These are phyloP conservation scores for Moringa oleifera DNA, from an alignment of 345 rosid species.

Conservation along the genomic window DNA sequence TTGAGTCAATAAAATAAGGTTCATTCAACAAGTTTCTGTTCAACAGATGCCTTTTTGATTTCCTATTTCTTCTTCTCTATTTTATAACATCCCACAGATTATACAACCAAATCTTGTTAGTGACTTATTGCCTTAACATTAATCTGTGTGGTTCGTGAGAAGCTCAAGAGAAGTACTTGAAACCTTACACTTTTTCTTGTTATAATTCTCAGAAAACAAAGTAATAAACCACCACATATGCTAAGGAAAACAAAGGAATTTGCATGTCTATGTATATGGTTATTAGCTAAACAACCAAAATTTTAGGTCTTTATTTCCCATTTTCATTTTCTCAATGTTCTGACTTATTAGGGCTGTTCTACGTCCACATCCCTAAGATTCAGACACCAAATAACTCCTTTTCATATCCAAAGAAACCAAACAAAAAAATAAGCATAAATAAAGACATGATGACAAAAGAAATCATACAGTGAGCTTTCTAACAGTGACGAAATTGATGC, in stretches of 20 bases:
- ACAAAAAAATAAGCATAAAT: not conserved
- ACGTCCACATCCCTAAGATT: not conserved
- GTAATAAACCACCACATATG: too few relatives aligned
- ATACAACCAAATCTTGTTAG: not conserved
- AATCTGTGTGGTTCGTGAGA: not conserved
- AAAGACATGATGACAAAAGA: not conserved
- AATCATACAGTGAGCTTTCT: constrained; percentile 87
- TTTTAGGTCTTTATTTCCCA: not conserved
- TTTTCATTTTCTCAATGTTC: not conserved
- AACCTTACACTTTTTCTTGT: not conserved
- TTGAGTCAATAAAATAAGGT: too few relatives aligned
- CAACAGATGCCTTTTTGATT: too few relatives aligned
- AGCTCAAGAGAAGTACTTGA: not conserved
- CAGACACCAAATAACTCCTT: not conserved
- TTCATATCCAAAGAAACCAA: not conserved
- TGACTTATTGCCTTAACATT: not conserved
- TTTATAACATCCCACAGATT: too few relatives aligned
- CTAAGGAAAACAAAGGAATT: not conserved
- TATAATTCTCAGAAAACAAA: too few relatives aligned
- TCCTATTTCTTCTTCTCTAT: too few relatives aligned
- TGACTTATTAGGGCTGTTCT: not conserved
- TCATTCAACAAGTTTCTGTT: too few relatives aligned
- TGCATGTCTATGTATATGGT: not conserved
- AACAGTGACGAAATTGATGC: constrained; percentile 74
- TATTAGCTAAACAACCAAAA: not conserved